phyloP scores from a whole-genome alignment of 2,329 filamentous ascomycete species.

The Hortaea sp. region DNA sequence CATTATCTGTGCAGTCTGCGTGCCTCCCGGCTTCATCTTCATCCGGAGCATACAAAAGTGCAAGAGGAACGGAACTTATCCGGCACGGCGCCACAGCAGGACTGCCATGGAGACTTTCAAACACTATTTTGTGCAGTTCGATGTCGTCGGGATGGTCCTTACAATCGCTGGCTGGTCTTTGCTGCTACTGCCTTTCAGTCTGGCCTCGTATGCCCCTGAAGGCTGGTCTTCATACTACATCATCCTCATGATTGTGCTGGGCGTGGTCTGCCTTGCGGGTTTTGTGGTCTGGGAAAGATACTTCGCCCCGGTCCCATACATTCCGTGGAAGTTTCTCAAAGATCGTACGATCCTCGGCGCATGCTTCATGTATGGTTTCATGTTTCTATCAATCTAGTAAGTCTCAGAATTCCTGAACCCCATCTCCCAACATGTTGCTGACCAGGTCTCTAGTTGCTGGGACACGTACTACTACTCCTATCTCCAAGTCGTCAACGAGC shows the following conservation, averaged over 20 bases:
- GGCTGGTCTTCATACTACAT: conserved; percentile 28
- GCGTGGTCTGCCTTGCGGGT: too few relatives aligned
- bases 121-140: conserved; percentile 23
- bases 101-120: conserved; percentile 12
- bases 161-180: conserved; percentile 45
- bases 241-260: conserved; percentile 7
- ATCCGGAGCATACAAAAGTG: conserved; percentile 20
- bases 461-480: too few relatives aligned
- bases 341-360: too few relatives aligned
- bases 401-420: too few relatives aligned
- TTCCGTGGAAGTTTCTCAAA: too few relatives aligned
- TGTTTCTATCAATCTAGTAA: too few relatives aligned
- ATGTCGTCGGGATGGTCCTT: conserved; percentile 20
- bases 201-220: conserved; percentile 30
- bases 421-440: too few relatives aligned
- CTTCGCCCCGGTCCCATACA: too few relatives aligned
- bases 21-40: conserved; percentile 20
- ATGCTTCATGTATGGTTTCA: too few relatives aligned
- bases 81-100: conserved; percentile 8
- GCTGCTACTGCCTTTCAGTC: conserved; percentile 59
- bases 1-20: conserved; percentile 18
- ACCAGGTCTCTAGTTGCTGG: too few relatives aligned
- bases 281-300: too few relatives aligned
- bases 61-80: conserved; percentile 17
- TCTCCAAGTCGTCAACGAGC: too few relatives aligned